These are phyloP conservation scores for Hortiboletus flavorubellus DNA, from an alignment of 768 basidiomycete species.

Conservation along the genomic window DNA sequence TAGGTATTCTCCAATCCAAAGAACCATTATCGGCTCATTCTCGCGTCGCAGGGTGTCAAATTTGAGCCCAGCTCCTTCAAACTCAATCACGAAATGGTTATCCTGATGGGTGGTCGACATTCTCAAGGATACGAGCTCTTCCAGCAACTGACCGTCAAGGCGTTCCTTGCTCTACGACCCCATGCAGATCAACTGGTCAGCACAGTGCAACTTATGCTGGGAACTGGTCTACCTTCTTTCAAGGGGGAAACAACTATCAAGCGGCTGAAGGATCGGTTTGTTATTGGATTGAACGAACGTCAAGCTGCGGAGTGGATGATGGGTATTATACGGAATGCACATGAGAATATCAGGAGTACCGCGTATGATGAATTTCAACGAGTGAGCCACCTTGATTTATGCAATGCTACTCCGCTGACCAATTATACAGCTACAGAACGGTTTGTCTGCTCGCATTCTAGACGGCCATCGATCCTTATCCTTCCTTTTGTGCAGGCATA, in stretches of 20 bases:
- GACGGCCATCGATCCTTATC: neutral
- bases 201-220: conserved; percentile 91
- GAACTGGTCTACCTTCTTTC: conserved; percentile 92
- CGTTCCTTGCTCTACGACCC: conserved; percentile 94
- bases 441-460: conserved; percentile 25
- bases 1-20: conserved; percentile 30
- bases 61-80: conserved; percentile 99
- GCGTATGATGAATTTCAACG: conserved; percentile 96
- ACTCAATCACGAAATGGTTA: conserved; percentile 97
- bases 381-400: conserved; percentile 40
- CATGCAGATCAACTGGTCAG: conserved; percentile 88
- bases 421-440: conserved; percentile 45
- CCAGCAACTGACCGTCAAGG: conserved; percentile 91
- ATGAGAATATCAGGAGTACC: conserved; percentile 91
- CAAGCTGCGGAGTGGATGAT: conserved; percentile 96
- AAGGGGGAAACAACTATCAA: conserved; percentile 93
- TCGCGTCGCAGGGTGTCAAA: conserved; percentile 76
- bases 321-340: conserved; percentile 83
- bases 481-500: conserved; percentile 23
- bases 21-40: conserved; percentile 4
- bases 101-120: conserved; percentile 92
- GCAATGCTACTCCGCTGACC: conserved; percentile 2
- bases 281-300: conserved; percentile 74
- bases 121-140: conserved; percentile 95
- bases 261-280: conserved; percentile 84